Evolutionary conservation across 306 rosid genomes (phyloP), one percentile per base, ranked within the genome.

Genomic region (Quercus parvula): DNA sequence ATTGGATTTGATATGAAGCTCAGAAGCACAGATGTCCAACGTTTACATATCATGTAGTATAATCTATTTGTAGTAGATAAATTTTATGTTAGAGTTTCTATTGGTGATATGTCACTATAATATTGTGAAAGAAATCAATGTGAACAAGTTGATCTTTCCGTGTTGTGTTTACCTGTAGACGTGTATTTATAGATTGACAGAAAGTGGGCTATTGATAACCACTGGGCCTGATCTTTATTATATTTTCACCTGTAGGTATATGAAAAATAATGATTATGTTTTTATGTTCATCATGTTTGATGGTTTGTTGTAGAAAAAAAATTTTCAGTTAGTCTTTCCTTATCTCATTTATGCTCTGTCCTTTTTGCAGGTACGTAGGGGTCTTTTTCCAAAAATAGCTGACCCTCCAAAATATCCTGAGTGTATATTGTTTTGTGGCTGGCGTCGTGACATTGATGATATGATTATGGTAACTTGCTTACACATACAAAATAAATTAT

Each of bases 401-500:
- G 97, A 92, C 74, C 94, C 97, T 70, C 99, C 97, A 55, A 94
- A 92, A 85, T 92, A 81, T 79, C 97, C 97, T 0, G 99, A 94
- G 88, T 92, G 82, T 87, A 91, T 94, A 86, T 66, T 94, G 85
- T 94, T 94, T 85, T 94, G 99, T 81, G 99, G 99, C 70, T 94
- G 99, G 99, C 97, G 99, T 35, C 97, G 99, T 72, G 99, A 94
- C 88, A 90, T 94, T 78, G 94, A 94, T 70, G 99, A 94, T 82
- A 94, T 94, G 99, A 94, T 94, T 83, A 81, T 91, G 99, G 98
- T 94, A 87, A 88, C 78, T 75, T 79, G 75, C 79, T 81, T 64
- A 25, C 24, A 28, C 17, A 19, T 19, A 5, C 49, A 67, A 35
- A 9, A 33, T 18, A 8, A 67, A 3, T 7, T 4, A 4, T 49